These are phyloP conservation scores for Leccinum solheimii DNA, from an alignment of 1,284 basidiomycete genomes.

Conservation along the genomic window DNA sequence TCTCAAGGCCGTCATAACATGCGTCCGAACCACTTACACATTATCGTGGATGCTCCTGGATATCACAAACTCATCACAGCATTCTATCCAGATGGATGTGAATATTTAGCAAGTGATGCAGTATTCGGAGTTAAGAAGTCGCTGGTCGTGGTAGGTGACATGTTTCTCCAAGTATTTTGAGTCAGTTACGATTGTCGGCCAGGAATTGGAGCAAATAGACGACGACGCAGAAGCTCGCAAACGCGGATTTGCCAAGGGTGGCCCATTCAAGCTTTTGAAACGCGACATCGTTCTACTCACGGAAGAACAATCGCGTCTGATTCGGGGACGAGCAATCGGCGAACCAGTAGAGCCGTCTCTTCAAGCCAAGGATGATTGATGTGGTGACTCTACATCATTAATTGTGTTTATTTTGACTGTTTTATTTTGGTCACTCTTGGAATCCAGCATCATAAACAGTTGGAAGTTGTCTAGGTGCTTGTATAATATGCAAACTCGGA, in stretches of 20 bases:
- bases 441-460: background rate
- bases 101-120: slow-evolving; percentile 64
- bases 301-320: slow-evolving; percentile 26
- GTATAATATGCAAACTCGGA: background rate
- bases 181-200: background rate
- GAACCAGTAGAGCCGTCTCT: slow-evolving; percentile 5
- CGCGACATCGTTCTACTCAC: slow-evolving; percentile 63
- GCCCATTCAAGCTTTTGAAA: slow-evolving; percentile 61
- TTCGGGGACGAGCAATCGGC: slow-evolving; percentile 5
- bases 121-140: slow-evolving; percentile 81
- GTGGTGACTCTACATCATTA: background rate
- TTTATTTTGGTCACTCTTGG: background rate
- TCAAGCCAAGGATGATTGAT: slow-evolving; percentile 7
- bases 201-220: slow-evolving; percentile 52
- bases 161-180: slow-evolving; percentile 16
- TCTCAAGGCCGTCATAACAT: slow-evolving; percentile 70
- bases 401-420: background rate
- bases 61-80: slow-evolving; percentile 75
- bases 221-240: slow-evolving; percentile 55
- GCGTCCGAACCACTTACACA: slow-evolving; percentile 79
- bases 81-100: slow-evolving; percentile 72
- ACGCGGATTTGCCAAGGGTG: slow-evolving; percentile 61
- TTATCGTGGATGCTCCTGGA: slow-evolving; percentile 69
- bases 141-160: slow-evolving; percentile 50
- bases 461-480: background rate